A percentile compares a stretch with the other conserved stretches of the same genome.
Evolutionary conservation across 108 stramenopile genomes (phyloP).

Genomic region (Stephanodiscus minutulus): DNA sequence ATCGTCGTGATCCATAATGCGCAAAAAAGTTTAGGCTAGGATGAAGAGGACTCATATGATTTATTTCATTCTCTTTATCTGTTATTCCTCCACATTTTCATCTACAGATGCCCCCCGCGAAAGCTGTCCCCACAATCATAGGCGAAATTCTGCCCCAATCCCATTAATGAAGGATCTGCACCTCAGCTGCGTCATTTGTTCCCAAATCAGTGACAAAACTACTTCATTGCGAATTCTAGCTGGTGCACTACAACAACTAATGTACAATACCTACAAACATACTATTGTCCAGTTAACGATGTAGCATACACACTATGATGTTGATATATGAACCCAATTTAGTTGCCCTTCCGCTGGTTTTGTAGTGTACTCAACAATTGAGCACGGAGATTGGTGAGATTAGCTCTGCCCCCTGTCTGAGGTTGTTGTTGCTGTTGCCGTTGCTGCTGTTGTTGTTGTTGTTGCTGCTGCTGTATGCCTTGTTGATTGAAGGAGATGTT

Average conservation of each 20-base stretch:
- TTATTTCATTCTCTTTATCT: too few species aligned
- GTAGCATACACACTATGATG: slow-evolving; percentile 1
- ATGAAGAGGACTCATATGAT: too few species aligned
- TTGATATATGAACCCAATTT: slow-evolving; percentile 8
- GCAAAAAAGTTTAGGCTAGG: too few species aligned
- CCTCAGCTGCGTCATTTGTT: too few species aligned
- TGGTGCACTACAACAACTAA: background rate
- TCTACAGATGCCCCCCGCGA: background rate
- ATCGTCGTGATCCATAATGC: too few species aligned
- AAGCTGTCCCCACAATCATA: background rate
- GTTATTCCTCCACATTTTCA: background rate
- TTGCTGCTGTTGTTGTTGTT: slow-evolving; percentile 20
- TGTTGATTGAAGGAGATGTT: slow-evolving; percentile 32
- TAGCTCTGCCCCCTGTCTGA: slow-evolving; percentile 41
- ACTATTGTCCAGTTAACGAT: too few species aligned
- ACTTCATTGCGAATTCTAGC: background rate
- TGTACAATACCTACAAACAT: background rate
- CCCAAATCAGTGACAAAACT: background rate
- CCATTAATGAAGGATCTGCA: too few species aligned
- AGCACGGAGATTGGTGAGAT: slow-evolving; percentile 66
- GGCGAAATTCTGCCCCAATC: too few species aligned
- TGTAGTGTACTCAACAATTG: slow-evolving; percentile 83
- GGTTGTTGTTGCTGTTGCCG: slow-evolving; percentile 30
- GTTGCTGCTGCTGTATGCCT: slow-evolving; percentile 41
- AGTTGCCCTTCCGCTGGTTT: slow-evolving; percentile 52